Evolutionary conservation across 495 filamentous ascomycete species (phyloP).

Genomic region (Talaromyces adpressus): DNA sequence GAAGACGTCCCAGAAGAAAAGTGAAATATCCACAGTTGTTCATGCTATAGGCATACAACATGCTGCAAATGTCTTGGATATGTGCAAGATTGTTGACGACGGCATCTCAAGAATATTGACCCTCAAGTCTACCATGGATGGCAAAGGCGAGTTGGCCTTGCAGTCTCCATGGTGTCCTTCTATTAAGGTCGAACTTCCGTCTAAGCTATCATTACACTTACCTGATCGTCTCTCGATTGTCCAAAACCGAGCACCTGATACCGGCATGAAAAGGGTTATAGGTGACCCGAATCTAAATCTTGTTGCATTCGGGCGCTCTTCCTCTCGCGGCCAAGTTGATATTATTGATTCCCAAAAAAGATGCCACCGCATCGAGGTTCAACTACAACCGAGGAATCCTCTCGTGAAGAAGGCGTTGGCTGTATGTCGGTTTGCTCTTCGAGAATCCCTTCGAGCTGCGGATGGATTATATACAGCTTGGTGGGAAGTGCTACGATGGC

Average conservation of each 20-base stretch:
- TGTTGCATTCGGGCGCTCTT: constrained; percentile 35
- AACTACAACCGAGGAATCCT: constrained; percentile 55
- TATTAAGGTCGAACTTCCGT: constrained; percentile 48
- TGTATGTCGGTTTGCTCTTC: constrained; percentile 55
- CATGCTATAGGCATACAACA: constrained; percentile 35
- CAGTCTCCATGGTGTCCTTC: constrained; percentile 69
- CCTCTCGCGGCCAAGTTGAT: constrained; percentile 51
- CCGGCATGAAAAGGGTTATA: constrained; percentile 45
- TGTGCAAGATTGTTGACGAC: constrained; percentile 66
- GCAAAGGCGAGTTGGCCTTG: constrained; percentile 56
- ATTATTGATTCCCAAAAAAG: constrained; percentile 52
- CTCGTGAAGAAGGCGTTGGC: constrained; percentile 53
- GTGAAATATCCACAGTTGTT: constrained; percentile 29
- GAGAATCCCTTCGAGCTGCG: constrained; percentile 45
- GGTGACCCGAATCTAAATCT: constrained; percentile 40
- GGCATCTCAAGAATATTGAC: constrained; percentile 60
- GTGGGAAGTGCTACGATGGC: constrained; percentile 71
- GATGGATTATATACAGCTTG: constrained; percentile 63
- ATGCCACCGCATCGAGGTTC: constrained; percentile 59
- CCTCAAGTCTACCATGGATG: constrained; percentile 56
- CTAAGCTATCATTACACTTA: constrained; percentile 38
- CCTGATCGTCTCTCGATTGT: constrained; percentile 30
- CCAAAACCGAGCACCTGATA: constrained; percentile 34
- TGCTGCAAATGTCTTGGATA: constrained; percentile 57
- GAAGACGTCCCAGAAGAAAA: constrained; percentile 15